Evolutionary conservation across 345 rosid species (phyloP), one percentile per base, ranked within the genome.

Genomic region (Theobroma cacao): DNA sequence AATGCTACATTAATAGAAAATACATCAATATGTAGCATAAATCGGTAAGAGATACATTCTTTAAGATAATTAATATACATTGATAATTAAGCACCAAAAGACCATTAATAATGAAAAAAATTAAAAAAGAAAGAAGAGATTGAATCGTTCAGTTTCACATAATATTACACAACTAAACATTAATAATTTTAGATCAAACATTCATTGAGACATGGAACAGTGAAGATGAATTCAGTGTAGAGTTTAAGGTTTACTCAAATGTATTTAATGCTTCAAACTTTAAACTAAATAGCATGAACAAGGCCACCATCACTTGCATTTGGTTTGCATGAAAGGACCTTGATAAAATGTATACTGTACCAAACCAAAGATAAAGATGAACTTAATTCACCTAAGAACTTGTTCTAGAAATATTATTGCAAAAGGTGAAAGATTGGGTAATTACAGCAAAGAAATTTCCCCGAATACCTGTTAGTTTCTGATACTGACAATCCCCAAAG

Each of bases 401-500:
- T 28, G 11, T 30, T 70, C 22, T 5, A 20, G 10, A 33, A 31
- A 50, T 52, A 48, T 33, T 8, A 41, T 12, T 56, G 18, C 75
- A 72, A 28, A 33, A 1, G 45, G 36, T 71, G 17, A 52, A 50
- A 71, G 60, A 71, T 11, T 9, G 10, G 18, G 26, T 28, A 48
- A 18, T 31, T 50, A 48, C 24, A 30, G 10, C 15, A 1, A 30
- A 48, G 59, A 18, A 48, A 5, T 48, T 48, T 52, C 60, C 26
- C 31, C 1, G 4, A 70, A 48, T 75, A 95, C 98, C 97, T 92
- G 81, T 92, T 94, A 77, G 92, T 88, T 88, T 94, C 97, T 58
- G 97, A 92, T 45, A 94, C 97, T 0, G 98, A 92, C 82, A 92
- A 87, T 78, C 98, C 98, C 98, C 95, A 92, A 26, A 94, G 94